A percentile compares a stretch with the other conserved stretches of the same genome.
These are phyloP conservation scores for Parmales sp. DNA, from an alignment of 108 stramenopile genomes.

Conservation along the genomic window DNA sequence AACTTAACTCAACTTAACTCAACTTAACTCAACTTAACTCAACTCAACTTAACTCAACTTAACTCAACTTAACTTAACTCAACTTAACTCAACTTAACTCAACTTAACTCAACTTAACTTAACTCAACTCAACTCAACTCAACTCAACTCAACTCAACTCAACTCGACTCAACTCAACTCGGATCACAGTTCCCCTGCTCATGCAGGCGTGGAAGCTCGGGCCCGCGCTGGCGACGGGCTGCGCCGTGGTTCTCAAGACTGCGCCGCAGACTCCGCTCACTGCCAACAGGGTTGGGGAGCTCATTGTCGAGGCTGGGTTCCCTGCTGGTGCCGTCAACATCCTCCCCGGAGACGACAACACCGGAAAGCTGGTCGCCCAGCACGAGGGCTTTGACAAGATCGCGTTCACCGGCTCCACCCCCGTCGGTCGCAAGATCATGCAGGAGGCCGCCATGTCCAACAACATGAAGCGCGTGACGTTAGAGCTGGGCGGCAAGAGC, in stretches of 20 bases:
- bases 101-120: no score
- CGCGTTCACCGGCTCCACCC: conserved; percentile 60
- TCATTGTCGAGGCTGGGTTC: conserved; percentile 65
- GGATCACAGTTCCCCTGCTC: conserved; percentile 66
- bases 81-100: no score
- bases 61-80: no score
- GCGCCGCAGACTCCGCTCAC: conserved; percentile 81
- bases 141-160: no score
- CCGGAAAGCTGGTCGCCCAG: conserved; percentile 51
- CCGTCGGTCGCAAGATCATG: conserved; percentile 24
- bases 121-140: no score
- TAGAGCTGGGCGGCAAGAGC: conserved; percentile 75
- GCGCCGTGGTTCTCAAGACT: conserved; percentile 83
- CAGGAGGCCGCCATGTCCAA: conserved; percentile 24
- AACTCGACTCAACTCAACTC: no score
- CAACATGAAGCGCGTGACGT: conserved; percentile 40
- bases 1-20: no score
- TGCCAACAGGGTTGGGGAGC: conserved; percentile 48
- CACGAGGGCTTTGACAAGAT: conserved; percentile 54
- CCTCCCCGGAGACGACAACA: conserved; percentile 48
- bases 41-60: no score
- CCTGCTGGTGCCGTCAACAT: conserved; percentile 77
- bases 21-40: no score
- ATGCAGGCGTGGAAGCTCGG: conserved; percentile 69
- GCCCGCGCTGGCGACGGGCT: conserved; percentile 78